Evolutionary conservation across 2,329 filamentous ascomycete genomes (phyloP).

Genomic region (Colletotrichum godetiae): DNA sequence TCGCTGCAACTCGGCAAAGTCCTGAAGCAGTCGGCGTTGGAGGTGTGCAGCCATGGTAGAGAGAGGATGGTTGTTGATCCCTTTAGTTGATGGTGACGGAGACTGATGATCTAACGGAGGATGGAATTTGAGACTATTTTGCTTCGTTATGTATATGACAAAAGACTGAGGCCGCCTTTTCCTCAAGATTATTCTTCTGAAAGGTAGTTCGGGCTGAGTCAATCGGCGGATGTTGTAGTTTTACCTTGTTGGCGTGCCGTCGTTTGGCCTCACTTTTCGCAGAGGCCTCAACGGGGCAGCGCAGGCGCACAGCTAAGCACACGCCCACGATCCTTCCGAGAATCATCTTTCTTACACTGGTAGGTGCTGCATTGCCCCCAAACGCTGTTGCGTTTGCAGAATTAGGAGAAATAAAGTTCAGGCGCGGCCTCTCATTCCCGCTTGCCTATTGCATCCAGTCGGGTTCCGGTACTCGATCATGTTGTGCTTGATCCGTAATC

Average conservation of each 20-base stretch:
- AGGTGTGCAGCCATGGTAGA: constrained; percentile 7
- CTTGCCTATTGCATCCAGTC: too few relatives aligned
- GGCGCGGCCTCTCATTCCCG: too few relatives aligned
- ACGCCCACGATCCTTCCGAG: not conserved
- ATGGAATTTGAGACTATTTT: too few relatives aligned
- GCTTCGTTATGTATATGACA: not conserved
- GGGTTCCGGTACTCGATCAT: too few relatives aligned
- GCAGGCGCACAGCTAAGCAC: not conserved
- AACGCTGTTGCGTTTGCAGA: not conserved
- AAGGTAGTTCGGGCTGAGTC: not conserved
- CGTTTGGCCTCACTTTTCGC: constrained; percentile 10
- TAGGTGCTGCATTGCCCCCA: not conserved
- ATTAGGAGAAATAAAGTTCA: not conserved
- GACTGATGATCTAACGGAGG: not conserved
- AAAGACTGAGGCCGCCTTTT: not conserved
- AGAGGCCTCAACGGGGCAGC: not conserved
- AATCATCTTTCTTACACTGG: not conserved
- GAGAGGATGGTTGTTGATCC: not conserved
- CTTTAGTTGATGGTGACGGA: not conserved
- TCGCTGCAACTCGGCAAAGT: constrained; percentile 57
- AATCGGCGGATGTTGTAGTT: not conserved
- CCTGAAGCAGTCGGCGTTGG: constrained; percentile 49
- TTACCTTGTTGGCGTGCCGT: not conserved
- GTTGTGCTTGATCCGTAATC: too few relatives aligned
- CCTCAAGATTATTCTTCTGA: too few relatives aligned